Evolutionary conservation across 768 basidiomycete genomes (phyloP).

Genomic region (Paxillus ammoniavirescens): DNA sequence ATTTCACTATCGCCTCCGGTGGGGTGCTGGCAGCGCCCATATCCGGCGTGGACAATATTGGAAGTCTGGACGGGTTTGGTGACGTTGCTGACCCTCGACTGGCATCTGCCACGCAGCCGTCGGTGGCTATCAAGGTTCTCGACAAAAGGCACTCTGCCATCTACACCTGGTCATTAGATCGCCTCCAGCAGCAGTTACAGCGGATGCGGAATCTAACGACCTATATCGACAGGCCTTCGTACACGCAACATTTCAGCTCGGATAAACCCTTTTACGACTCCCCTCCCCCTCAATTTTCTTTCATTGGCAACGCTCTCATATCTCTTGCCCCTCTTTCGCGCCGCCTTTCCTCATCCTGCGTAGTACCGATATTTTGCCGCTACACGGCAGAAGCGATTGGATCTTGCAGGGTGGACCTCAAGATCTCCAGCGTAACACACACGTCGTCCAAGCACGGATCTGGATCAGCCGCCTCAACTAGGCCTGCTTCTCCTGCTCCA

Average conservation of each 20-base stretch:
- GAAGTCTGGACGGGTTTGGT: conserved; percentile 87
- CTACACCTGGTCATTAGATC: conserved; percentile 88
- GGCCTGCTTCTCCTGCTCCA: conserved; percentile 74
- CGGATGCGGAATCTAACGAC: conserved; percentile 92
- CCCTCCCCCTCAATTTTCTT: conserved; percentile 86
- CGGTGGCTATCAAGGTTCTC: conserved; percentile 86
- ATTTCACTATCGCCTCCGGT: conserved; percentile 88
- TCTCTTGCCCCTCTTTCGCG: conserved; percentile 81
- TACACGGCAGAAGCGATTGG: conserved; percentile 96
- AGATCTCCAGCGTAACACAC: conserved; percentile 65
- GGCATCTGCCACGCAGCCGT: conserved; percentile 71
- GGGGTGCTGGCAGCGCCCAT: conserved; percentile 73
- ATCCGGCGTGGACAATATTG: conserved; percentile 83
- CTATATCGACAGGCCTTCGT: conserved; percentile 89
- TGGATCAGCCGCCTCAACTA: conserved; percentile 64
- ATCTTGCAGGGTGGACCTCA: conserved; percentile 85
- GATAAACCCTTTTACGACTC: conserved; percentile 92
- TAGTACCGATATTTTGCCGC: conserved; percentile 87
- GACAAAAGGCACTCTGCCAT: conserved; percentile 86
- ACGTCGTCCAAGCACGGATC: conserved; percentile 57
- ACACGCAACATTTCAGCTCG: conserved; percentile 90
- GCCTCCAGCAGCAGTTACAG: conserved; percentile 83
- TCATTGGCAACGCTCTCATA: conserved; percentile 84
- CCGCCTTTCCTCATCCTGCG: conserved; percentile 68
- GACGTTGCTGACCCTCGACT: conserved; percentile 86